A percentile compares a stretch with the other conserved stretches of the same genome.
These are phyloP conservation scores for Debaryomyces hansenii DNA, from an alignment of 805 yeast species.

Conservation along the genomic window DNA sequence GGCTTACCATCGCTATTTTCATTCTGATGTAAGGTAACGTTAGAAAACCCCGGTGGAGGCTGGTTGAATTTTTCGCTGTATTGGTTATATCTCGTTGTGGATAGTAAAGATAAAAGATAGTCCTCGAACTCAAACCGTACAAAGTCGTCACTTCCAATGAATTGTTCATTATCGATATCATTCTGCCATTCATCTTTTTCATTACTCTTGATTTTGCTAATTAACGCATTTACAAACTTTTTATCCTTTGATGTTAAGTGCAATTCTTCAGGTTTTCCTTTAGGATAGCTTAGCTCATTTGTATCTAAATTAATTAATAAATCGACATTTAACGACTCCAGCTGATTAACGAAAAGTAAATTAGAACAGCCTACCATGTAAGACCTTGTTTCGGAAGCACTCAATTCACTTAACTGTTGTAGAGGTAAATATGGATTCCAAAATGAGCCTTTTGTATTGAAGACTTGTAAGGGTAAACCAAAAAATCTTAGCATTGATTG, in stretches of 20 bases:
- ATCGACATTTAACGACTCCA: conserved; percentile 60
- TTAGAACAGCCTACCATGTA: conserved; percentile 88
- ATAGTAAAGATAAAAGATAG: conserved; percentile 72
- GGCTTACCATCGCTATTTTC: not conserved
- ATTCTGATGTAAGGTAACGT: conserved; percentile 1
- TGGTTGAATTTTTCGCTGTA: conserved; percentile 44
- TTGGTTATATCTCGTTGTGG: conserved; percentile 68
- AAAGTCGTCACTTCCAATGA: conserved; percentile 67
- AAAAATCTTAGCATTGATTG: conserved; percentile 73
- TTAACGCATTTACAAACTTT: conserved; percentile 66
- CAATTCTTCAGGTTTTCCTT: conserved; percentile 34
- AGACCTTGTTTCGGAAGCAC: conserved; percentile 53
- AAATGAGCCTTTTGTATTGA: conserved; percentile 77
- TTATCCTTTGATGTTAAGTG: conserved; percentile 52
- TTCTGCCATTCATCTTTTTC: conserved; percentile 36
- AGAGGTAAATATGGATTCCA: conserved; percentile 94
- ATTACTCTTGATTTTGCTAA: conserved; percentile 47
- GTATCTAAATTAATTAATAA: conserved; percentile 71
- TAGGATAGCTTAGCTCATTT: conserved; percentile 45
- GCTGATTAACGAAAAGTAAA: conserved; percentile 68
- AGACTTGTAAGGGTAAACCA: conserved; percentile 85
- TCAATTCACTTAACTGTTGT: conserved; percentile 81
- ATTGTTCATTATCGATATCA: conserved; percentile 22
- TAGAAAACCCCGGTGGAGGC: conserved; percentile 43
- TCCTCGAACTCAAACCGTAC: conserved; percentile 88